Conservation (phyloP, 192 early-diverging fungal species). For the Spinellus fusiger region DNA sequence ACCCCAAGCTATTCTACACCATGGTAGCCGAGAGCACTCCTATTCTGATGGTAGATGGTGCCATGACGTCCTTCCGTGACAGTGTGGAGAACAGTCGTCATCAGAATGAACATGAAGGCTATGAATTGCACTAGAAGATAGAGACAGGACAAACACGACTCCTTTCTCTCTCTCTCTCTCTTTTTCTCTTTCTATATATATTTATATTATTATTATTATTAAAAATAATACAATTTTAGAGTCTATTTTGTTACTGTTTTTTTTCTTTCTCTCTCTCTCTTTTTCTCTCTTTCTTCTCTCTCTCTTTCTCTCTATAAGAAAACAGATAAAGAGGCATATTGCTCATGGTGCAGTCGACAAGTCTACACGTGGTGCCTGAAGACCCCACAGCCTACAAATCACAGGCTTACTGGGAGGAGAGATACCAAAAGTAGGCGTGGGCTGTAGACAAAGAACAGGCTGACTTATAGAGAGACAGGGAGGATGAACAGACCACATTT, state of each 20-base stretch:
- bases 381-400: constrained; percentile 68
- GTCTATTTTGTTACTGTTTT: constrained; percentile 3
- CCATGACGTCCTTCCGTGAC: constrained; percentile 10
- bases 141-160: too few species aligned
- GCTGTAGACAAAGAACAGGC: background rate
- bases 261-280: background rate
- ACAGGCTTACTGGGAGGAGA: constrained; percentile 74
- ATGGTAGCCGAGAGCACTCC: constrained; percentile 32
- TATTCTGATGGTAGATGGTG: constrained; percentile 24
- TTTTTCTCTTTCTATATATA: background rate
- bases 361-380: constrained; percentile 44
- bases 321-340: constrained; percentile 1
- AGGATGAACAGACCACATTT: constrained; percentile 49
- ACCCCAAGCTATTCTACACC: constrained; percentile 9
- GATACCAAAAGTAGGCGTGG: constrained; percentile 51
- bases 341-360: constrained; percentile 32
- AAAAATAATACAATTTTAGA: too few species aligned
- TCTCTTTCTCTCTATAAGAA: background rate
- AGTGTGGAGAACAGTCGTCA: constrained; percentile 14
- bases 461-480: constrained; percentile 24
- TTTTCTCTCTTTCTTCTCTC: constrained; percentile 7
- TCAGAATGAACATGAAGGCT: background rate
- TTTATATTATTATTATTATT: too few species aligned
- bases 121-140: background rate
- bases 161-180: background rate